These are phyloP conservation scores for Candida loeiensis DNA, from an alignment of 805 yeast genomes.

Conservation along the genomic window DNA sequence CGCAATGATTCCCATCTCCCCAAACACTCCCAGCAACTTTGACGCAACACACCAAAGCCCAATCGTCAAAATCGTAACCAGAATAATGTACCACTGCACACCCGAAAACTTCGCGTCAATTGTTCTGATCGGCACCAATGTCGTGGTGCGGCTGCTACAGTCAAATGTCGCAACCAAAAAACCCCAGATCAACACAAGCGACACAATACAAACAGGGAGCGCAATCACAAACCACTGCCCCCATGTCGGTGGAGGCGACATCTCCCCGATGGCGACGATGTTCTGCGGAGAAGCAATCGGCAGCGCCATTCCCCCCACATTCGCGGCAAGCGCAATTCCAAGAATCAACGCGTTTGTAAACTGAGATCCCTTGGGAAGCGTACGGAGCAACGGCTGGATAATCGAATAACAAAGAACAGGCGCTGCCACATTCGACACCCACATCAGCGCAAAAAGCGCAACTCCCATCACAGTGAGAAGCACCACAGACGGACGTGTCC, in stretches of 20 bases:
- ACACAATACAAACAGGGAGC: conserved; percentile 42
- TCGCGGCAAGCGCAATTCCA: conserved; percentile 50
- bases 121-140: conserved; percentile 55
- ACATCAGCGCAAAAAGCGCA: conserved; percentile 51
- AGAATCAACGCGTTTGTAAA: conserved; percentile 41
- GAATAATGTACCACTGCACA: conserved; percentile 71
- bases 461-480: conserved; percentile 49
- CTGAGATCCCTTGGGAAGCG: conserved; percentile 39
- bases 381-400: conserved; percentile 46
- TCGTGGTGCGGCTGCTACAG: conserved; percentile 43
- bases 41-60: conserved; percentile 87
- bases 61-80: conserved; percentile 69
- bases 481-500: conserved; percentile 48
- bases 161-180: conserved; percentile 55
- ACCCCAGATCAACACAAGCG: conserved; percentile 44
- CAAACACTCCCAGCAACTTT: conserved; percentile 65
- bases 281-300: conserved; percentile 57
- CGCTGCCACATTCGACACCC: conserved; percentile 57
- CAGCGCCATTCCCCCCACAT: conserved; percentile 53
- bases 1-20: conserved; percentile 97
- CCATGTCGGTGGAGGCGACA: conserved; percentile 53
- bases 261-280: conserved; percentile 51
- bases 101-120: conserved; percentile 63
- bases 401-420: conserved; percentile 53
- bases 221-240: conserved; percentile 55